Evolutionary conservation across 2,329 filamentous ascomycete genomes (phyloP).

Genomic region (Aspergillus uvarum): DNA sequence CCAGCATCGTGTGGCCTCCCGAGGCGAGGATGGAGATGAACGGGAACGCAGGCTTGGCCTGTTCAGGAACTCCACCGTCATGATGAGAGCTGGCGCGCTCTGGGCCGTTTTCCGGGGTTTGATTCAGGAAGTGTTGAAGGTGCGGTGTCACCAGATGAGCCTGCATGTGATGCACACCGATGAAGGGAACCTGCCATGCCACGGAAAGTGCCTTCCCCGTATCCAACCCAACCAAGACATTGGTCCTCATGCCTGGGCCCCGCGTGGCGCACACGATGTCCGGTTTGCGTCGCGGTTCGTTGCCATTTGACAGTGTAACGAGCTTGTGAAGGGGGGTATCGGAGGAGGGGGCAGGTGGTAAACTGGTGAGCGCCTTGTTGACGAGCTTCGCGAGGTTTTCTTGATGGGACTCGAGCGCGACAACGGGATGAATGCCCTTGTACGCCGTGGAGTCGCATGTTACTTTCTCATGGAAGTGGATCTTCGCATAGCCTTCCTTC

Average conservation of each 20-base stretch:
- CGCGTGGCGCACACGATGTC: constrained; percentile 88
- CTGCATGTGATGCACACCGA: constrained; percentile 96
- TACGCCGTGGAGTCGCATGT: constrained; percentile 76
- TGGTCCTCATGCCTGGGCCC: constrained; percentile 83
- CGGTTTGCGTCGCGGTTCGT: constrained; percentile 52
- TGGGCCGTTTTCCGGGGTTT: constrained; percentile 15
- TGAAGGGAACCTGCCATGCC: constrained; percentile 77
- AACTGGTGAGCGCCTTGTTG: constrained; percentile 57
- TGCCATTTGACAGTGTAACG: constrained; percentile 24
- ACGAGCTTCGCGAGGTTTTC: constrained; percentile 68
- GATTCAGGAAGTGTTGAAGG: constrained; percentile 64
- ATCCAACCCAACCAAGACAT: constrained; percentile 74
- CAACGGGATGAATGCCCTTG: constrained; percentile 75
- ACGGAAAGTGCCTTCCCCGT: constrained; percentile 83
- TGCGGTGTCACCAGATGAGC: constrained; percentile 88
- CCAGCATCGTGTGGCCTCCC: constrained; percentile 85
- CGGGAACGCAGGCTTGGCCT: constrained; percentile 63
- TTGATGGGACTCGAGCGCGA: constrained; percentile 74
- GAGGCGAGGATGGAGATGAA: constrained; percentile 88
- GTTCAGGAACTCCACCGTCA: neutral
- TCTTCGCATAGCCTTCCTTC: constrained; percentile 46
- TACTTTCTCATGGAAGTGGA: constrained; percentile 78
- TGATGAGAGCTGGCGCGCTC: neutral
- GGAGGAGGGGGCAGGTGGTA: constrained; percentile 46
- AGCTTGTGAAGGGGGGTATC: constrained; percentile 9